Base-by-base conservation (phyloP, 805 yeast genomes). In the Starmerella vaccinii region DNA sequence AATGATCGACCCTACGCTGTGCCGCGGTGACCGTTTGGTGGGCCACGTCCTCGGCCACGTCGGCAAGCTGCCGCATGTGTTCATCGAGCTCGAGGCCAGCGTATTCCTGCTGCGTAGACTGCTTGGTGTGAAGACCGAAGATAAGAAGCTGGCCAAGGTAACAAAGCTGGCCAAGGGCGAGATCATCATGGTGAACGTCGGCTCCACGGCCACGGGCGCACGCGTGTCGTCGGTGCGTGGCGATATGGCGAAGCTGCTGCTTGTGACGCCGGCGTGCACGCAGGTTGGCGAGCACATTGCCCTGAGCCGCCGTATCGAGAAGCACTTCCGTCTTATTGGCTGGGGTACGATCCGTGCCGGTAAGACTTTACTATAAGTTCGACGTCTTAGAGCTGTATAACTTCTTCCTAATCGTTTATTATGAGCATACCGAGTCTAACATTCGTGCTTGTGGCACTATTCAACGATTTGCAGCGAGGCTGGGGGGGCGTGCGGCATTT, bases 311-410 rank as follows among this genome's bases (percentile, higher is more conserved):
- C 89, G 98, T 79, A 92, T 92, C 63, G 99, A 92, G 68, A 90
- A 90, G 80, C 99, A 92, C 71, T 92, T 97, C 95, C 92, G 99
- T 78, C 77, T 92, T 68, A 92, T 92, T 73, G 99, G 99, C 63
- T 92, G 99, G 99, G 99, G 98, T 62, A 88, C 95, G 47, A 90
- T 89, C 68, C 84, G 84, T 72, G 87, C 85, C 72, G 58, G 58
- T 12, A 41, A 41, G 45, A 44, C 34, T 23, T 18, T 35, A 21
- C 41, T 35, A 32, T 35, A 29, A 27, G 21, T n/a, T 43, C 12
- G 38, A 21, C 21, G 39, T 3, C n/a, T 21, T 18, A 34, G 30
- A 24, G 29, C 15, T n/a, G 26, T 29, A 24, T 23, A 32, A 12
- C 15, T 22, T 8, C 5, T 27, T 27, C 38, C 30, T 30, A 47